Base-by-base conservation (phyloP, 305 asterid species). In the Fraxinus baroniana region DNA sequence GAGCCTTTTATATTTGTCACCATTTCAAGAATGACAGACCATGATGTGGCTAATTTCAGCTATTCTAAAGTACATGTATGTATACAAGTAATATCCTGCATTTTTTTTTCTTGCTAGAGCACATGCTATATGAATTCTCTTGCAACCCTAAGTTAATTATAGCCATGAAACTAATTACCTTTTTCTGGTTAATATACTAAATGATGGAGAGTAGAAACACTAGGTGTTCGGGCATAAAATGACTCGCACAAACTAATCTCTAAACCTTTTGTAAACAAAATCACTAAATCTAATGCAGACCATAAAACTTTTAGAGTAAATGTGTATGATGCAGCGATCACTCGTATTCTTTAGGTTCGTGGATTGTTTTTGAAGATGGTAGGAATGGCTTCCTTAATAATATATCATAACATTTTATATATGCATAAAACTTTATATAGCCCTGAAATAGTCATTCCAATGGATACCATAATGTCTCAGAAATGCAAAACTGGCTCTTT, bases 251-350 rank as follows among this genome's bases (percentile, higher is more conserved):
- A 62, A 75, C 46, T 37, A 57, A 20, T 24, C 24, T 57, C 68
- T 20, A 18, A 57, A 57, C 24, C 4, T 18, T 6, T 6, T n/a
- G 68, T 57, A 57, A 39, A 39, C 46, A 39, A 10, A 12, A 2
- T 2, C 13, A 8, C 46, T 39, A 39, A 37, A 60, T 60, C 79
- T 36, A 30, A 36, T 60, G 15, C 20, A 57, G 28, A 57, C 10
- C 10, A 57, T 36, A 81, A 37, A 55, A 13, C 33, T 74, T 57
- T 44, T 33, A 0, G 20, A 13, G 46, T 12, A 32, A 73, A 87
- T 71, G 5, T 96, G 92, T 60, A 93, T 94, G 4, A 36, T 94
- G 77, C 7, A 57, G 17, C 8, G 15, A 37, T n/a, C 9, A 37
- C 32, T 35, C 5, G 4, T 6, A 60, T 20, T 60, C 70, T 22